phyloP scores from a whole-genome alignment of 805 yeast species.

The Saccharomycopsis sp. region DNA sequence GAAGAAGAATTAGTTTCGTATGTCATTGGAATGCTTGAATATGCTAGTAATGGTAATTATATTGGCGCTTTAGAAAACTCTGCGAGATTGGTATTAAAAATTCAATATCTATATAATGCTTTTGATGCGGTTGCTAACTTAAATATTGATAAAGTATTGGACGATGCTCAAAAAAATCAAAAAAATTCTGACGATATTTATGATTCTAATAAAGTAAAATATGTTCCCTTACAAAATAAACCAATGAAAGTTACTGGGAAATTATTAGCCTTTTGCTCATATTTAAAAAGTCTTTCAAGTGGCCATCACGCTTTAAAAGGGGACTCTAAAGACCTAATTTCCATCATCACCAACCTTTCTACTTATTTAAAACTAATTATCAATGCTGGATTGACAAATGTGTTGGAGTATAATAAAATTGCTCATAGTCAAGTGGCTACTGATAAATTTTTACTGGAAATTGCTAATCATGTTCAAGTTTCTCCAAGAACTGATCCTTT shows the following conservation, averaged over 20 bases:
- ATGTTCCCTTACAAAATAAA: conserved; percentile 7
- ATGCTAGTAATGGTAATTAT: conserved; percentile 67
- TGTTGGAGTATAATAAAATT: conserved; percentile 55
- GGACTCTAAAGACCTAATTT: conserved; percentile 42
- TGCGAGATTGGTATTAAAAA: conserved; percentile 58
- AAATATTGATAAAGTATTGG: conserved; percentile 19
- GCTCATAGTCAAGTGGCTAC: conserved; percentile 50
- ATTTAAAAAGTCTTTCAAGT: conserved; percentile 48
- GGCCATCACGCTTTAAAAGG: conserved; percentile 20
- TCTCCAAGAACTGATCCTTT: conserved; percentile 26
- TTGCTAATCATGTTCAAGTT: conserved; percentile 35
- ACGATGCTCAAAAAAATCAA: conserved; percentile 14
- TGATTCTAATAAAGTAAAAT: conserved; percentile 20
- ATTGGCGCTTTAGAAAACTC: conserved; percentile 58
- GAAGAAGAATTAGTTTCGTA: conserved; percentile 87
- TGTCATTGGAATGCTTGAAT: conserved; percentile 84
- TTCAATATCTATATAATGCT: conserved; percentile 70
- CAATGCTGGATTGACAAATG: conserved; percentile 67
- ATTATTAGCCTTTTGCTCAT: conserved; percentile 78
- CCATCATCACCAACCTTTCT: conserved; percentile 83
- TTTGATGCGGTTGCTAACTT: conserved; percentile 40
- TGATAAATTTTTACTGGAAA: conserved; percentile 48
- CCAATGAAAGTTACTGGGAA: conserved; percentile 86
- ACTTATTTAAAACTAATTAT: conserved; percentile 83
- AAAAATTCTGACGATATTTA: conserved; percentile 1